Base-by-base conservation (phyloP, 768 basidiomycete genomes). In the Boletus huronensis region DNA sequence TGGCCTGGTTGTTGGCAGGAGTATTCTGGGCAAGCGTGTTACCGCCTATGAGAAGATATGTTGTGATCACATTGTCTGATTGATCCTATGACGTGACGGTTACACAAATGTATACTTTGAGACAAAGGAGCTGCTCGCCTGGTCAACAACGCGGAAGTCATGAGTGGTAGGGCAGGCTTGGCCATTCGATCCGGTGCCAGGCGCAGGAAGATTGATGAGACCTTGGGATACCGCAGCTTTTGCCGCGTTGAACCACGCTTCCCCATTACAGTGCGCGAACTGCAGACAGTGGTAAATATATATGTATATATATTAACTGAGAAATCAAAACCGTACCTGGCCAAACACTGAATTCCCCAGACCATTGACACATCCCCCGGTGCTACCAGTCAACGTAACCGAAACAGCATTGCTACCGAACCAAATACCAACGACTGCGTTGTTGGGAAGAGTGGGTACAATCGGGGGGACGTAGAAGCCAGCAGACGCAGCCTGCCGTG, bases 1-100 rank as follows among this genome's bases (percentile, higher is more conserved):
- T 67, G 8, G 64, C 67, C 32, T 69, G 48, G 35, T 50, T 54
- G 39, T 66, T 67, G 9, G 6, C 48, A 2, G 66, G 66, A 25
- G 67, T 69, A 7, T 67, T 66, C 44, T 67, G 66, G 3, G 64
- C 58, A 19, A 67, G 62, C 3, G 67, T 69, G 21, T 69, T 55
- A 2, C 23, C 28, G 1, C 49, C 52, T 21, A 69, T 53, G 7
- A 67, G 46, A 29, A 69, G 67, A 54, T 67, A 67, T 26, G 66
- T 66, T 11, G 66, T 69, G 19, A 69, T 26, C 3, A 69, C 56
- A 14, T 67, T 67, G 31, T 67, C 66, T 16, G 66, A 67, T 62
- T 64, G 66, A 57, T 67, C 66, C 67, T 67, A 31, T 23, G 46
- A 25, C 6, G 28, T 38, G 31, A 19, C 3, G 6, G 31, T 59